A percentile compares a stretch with the other conserved stretches of the same genome.
Evolutionary conservation across 2,329 filamentous ascomycete genomes (phyloP).

Genomic region (Pseudogymnoascus destructans): DNA sequence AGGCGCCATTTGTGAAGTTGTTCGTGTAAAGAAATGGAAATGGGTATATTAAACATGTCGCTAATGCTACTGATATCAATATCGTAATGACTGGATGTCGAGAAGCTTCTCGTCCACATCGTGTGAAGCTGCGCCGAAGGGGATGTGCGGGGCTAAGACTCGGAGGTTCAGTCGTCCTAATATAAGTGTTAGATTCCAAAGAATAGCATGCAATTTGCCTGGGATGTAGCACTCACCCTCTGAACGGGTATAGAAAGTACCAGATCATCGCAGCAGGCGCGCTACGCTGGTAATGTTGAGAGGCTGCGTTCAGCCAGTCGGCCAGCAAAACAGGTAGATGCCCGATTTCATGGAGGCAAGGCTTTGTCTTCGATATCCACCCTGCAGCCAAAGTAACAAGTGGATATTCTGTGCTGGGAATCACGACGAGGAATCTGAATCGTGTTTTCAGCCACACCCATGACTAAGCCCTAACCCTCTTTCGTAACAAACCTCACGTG

Average conservation of each 20-base stretch:
- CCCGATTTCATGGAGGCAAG: background rate
- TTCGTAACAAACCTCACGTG: too few species aligned
- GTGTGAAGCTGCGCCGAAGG: conserved; percentile 49
- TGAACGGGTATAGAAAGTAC: conserved; percentile 64
- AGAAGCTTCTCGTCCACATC: conserved; percentile 57
- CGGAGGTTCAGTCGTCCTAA: conserved; percentile 62
- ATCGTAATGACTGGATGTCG: conserved; percentile 64
- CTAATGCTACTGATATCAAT: conserved; percentile 58
- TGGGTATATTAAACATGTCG: conserved; percentile 58
- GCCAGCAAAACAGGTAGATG: background rate
- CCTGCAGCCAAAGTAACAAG: background rate
- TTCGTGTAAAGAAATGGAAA: conserved; percentile 63
- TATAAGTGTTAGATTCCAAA: conserved; percentile 13
- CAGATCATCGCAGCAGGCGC: conserved; percentile 44
- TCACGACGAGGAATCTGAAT: too few species aligned
- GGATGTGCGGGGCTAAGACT: conserved; percentile 51
- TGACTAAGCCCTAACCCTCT: too few species aligned
- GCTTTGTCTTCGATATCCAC: background rate
- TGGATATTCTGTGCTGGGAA: too few species aligned
- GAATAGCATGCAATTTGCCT: conserved; percentile 5
- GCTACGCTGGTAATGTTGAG: background rate
- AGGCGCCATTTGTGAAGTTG: conserved; percentile 57
- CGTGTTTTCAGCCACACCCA: too few species aligned
- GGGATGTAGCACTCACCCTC: conserved; percentile 45
- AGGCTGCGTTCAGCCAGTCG: too few species aligned